Evolutionary conservation across 2,329 filamentous ascomycete species (phyloP).

Genomic region (Xylariaceae sp.): DNA sequence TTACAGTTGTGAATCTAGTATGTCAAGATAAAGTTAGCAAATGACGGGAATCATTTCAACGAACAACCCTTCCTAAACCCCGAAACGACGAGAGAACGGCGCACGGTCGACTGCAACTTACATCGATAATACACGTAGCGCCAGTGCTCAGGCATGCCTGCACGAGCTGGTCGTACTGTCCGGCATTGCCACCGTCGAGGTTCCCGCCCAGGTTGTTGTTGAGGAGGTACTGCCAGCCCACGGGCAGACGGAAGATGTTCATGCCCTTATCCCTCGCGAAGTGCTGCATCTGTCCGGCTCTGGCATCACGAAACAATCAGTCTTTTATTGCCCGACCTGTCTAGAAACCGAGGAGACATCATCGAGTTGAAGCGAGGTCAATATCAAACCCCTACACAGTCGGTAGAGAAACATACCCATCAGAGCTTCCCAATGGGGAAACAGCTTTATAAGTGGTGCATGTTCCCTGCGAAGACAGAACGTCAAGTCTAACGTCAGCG

Average conservation of each 20-base stretch:
- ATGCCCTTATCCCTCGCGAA: conserved; percentile 46
- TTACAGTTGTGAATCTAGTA: conserved; percentile 27
- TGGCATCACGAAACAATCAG: too few species aligned
- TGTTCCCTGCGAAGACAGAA: too few species aligned
- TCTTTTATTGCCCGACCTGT: too few species aligned
- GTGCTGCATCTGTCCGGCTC: conserved; percentile 49
- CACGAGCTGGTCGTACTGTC: conserved; percentile 44
- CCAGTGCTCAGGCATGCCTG: conserved; percentile 44
- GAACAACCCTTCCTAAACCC: too few species aligned
- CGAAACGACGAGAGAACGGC: too few species aligned
- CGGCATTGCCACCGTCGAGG: conserved; percentile 37
- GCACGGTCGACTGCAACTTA: too few species aligned
- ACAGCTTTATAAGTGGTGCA: conserved; percentile 12
- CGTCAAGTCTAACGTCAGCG: too few species aligned
- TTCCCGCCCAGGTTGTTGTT: conserved; percentile 38
- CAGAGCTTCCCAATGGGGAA: conserved; percentile 13
- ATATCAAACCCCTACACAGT: too few species aligned
- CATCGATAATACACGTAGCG: conserved; percentile 45
- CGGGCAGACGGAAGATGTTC: conserved; percentile 47
- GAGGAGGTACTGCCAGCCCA: conserved; percentile 49
- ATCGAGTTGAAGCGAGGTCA: not conserved
- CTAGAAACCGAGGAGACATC: too few species aligned
- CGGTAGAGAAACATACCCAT: too few species aligned
- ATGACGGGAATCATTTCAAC: too few species aligned
- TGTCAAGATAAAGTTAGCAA: too few species aligned